Evolutionary conservation across 352 stramenopile genomes (phyloP), one percentile per base, ranked within the genome.

Genomic region (Sclerospora graminicola): DNA sequence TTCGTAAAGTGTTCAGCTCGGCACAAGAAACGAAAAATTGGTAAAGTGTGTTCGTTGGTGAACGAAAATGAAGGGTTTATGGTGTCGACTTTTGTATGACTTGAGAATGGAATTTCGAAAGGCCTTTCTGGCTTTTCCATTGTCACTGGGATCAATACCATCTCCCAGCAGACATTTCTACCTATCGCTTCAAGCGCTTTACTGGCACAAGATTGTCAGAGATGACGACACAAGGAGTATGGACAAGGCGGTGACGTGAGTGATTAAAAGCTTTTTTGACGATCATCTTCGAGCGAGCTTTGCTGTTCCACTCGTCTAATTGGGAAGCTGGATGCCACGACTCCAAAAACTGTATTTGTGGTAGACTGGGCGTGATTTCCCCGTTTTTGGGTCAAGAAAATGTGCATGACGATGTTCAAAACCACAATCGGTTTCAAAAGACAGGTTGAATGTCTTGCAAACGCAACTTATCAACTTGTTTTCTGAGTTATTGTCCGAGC

Each of bases 51-150:
- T n/a, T n/a, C n/a, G 37, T 26, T 41, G 48, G 32, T 14, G 55
- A 60, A 15, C n/a, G n/a, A 66, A 69, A 19, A 46, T 81, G 10
- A 68, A 66, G 42, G 70, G 70, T 7, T 83, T 79, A n/a, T 40
- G 70, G 70, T 6, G 54, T 83, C 10, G 37, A 57, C 16, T 83
- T 81, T 31, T 72, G 59, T 15, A 59, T 67, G 35, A n/a, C 60
- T 66, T 35, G 68, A 83, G 38, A 45, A 29, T 38, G 41, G 48
- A 18, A n/a, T n/a, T 29, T 53, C 1, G 53, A 58, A 3, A 41
- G 48, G 27, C 43, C 61, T 35, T 64, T 48, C 30, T 30, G 33
- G 43, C 45, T 38, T 74, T 54, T 36, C 20, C 60, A 41, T 28
- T 29, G n/a, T 40, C 39, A 51, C 48, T 41, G 37, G 64, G 19